A percentile compares a stretch with the other conserved stretches of the same genome.
Evolutionary conservation across 768 basidiomycete species (phyloP).

Genomic region (Suillus subalutaceus): DNA sequence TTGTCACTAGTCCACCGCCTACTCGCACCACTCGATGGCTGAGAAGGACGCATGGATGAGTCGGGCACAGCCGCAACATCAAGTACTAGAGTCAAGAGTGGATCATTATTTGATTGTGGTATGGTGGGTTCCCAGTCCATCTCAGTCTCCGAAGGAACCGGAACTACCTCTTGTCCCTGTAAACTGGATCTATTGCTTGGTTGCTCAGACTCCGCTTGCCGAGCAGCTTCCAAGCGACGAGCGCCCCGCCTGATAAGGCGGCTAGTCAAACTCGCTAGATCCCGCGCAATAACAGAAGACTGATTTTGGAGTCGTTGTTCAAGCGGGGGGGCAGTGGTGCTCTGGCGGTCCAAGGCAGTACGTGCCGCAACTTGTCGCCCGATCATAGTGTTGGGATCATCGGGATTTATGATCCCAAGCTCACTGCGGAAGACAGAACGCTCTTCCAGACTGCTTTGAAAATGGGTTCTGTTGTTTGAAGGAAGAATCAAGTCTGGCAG

Average conservation of each 20-base stretch:
- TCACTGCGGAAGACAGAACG: conserved; percentile 24
- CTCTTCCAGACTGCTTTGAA: conserved; percentile 13
- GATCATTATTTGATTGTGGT: conserved; percentile 1
- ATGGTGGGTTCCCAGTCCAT: conserved; percentile 7
- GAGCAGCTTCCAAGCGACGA: conserved; percentile 27
- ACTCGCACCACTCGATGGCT: not conserved
- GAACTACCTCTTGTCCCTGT: not conserved
- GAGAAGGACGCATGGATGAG: not conserved
- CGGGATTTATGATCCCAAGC: conserved; percentile 20
- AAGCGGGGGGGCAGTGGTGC: conserved; percentile 24
- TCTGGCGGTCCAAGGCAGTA: conserved; percentile 22
- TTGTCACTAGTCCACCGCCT: conserved; percentile 3
- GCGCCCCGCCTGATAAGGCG: conserved; percentile 25
- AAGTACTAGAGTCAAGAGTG: not conserved
- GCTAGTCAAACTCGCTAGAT: conserved; percentile 35
- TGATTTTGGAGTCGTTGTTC: conserved; percentile 34
- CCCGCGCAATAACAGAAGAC: conserved; percentile 34
- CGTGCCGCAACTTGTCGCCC: conserved; percentile 39
- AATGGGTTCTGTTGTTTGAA: conserved; percentile 10
- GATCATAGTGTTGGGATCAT: conserved; percentile 38
- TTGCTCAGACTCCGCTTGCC: conserved; percentile 1
- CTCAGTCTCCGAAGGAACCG: not conserved
- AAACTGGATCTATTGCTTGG: not conserved
- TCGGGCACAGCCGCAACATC: not conserved
- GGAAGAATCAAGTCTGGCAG: conserved; percentile 32